Conservation (phyloP, 805 yeast genomes). For the Nakazawaea wyomingensis region DNA sequence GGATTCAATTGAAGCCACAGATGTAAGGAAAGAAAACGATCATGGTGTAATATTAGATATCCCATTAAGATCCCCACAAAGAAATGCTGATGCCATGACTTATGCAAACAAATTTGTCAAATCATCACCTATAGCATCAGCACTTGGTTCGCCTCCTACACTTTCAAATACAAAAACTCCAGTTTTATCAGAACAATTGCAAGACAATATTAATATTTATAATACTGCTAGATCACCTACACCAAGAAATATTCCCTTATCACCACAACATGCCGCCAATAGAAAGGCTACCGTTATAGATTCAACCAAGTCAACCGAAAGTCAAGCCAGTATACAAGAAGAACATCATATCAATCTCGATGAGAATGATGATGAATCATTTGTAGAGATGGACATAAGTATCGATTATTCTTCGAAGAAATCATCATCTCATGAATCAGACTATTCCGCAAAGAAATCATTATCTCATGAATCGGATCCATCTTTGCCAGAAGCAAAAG, state of each 20-base stretch:
- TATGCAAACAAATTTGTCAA: neutral
- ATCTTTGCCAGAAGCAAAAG: too few relatives aligned
- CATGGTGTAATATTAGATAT: conserved; percentile 16
- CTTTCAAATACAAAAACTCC: too few relatives aligned
- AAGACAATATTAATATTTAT: neutral
- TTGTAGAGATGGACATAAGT: conserved; percentile 12
- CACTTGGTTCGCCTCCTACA: neutral
- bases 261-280: conserved; percentile 8
- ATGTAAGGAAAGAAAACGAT: too few relatives aligned
- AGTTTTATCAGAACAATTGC: too few relatives aligned
- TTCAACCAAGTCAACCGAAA: neutral
- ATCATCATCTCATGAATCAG: too few relatives aligned
- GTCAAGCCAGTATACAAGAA: conserved; percentile 13
- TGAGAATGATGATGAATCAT: conserved; percentile 19
- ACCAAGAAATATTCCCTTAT: conserved; percentile 3
- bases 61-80: conserved; percentile 27
- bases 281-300: conserved; percentile 20
- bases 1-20: neutral
- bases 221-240: conserved; percentile 2
- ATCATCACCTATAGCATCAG: neutral
- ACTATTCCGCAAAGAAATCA: too few relatives aligned
- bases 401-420: conserved; percentile 9
- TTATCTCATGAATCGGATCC: too few relatives aligned
- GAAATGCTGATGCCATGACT: neutral
- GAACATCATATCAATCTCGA: conserved; percentile 15